Evolutionary conservation across 1,284 basidiomycete genomes (phyloP).

Genomic region (Pseudozyma flocculosa): DNA sequence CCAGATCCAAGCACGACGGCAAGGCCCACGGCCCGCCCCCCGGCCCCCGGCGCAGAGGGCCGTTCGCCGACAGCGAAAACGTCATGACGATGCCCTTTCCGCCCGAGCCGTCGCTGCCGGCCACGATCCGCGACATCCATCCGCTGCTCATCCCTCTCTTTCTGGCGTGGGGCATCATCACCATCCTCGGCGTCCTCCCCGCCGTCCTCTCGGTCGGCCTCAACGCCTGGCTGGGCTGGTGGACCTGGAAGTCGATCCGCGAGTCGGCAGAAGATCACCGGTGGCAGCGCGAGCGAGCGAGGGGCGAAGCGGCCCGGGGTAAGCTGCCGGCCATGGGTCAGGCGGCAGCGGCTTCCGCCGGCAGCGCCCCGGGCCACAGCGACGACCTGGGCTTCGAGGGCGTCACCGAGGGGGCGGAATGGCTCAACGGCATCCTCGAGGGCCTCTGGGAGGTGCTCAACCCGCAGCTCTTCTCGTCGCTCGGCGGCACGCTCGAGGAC

Average conservation of each 20-base stretch:
- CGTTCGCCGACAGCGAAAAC: slow-evolving; percentile 3
- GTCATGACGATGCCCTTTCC: slow-evolving; percentile 25
- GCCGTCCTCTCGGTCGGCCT: slow-evolving; percentile 9
- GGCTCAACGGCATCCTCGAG: slow-evolving; percentile 38
- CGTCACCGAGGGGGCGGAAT: slow-evolving; percentile 34
- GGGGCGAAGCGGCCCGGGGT: slow-evolving; percentile 6
- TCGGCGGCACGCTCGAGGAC: slow-evolving; percentile 41
- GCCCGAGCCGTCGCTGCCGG: slow-evolving; percentile 15
- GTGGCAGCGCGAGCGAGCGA: slow-evolving; percentile 25
- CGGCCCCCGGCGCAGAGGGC: neutral
- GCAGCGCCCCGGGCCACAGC: too few species aligned
- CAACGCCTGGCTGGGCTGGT: slow-evolving; percentile 42
- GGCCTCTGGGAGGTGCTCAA: slow-evolving; percentile 37
- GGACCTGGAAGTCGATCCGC: slow-evolving; percentile 9
- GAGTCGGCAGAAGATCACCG: slow-evolving; percentile 19
- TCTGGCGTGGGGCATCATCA: slow-evolving; percentile 14
- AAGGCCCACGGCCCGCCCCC: too few species aligned
- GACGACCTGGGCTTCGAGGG: neutral
- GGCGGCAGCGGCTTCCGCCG: too few species aligned
- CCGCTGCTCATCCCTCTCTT: slow-evolving; percentile 17
- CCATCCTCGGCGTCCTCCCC: slow-evolving; percentile 7
- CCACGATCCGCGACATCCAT: slow-evolving; percentile 8
- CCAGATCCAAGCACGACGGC: slow-evolving; percentile 4
- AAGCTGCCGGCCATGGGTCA: neutral
- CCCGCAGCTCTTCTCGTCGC: slow-evolving; percentile 22